Conservation (phyloP, 2,329 filamentous ascomycete genomes). For the Colletotrichum orchidophilum region DNA sequence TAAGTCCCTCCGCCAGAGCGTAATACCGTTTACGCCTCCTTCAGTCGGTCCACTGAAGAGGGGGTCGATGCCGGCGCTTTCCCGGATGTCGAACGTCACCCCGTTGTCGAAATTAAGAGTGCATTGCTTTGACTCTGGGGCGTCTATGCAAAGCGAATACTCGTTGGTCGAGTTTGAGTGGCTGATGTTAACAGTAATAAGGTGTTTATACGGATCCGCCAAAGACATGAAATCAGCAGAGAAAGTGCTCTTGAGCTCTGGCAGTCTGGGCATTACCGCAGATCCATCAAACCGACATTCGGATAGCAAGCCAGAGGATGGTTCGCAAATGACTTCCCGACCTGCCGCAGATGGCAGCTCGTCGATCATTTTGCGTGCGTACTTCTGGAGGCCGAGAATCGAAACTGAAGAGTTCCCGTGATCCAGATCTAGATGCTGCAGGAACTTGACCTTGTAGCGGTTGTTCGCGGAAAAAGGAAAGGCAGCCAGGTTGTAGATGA, state of each 20-base stretch:
- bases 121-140: slow-evolving; percentile 81
- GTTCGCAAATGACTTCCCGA: slow-evolving; percentile 64
- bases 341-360: slow-evolving; percentile 77
- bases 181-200: slow-evolving; percentile 73
- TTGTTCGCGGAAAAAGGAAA: slow-evolving; percentile 88
- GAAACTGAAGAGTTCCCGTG: slow-evolving; percentile 72
- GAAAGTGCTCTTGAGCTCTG: background rate
- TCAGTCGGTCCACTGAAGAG: slow-evolving; percentile 73
- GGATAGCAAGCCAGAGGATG: slow-evolving; percentile 55
- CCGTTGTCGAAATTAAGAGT: slow-evolving; percentile 73
- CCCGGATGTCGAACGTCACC: slow-evolving; percentile 68
- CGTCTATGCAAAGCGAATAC: slow-evolving; percentile 73
- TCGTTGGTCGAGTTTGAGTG: slow-evolving; percentile 47
- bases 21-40: slow-evolving; percentile 72
- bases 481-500: slow-evolving; percentile 85
- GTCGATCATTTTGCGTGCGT: slow-evolving; percentile 71
- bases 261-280: slow-evolving; percentile 67
- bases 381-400: slow-evolving; percentile 74
- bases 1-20: slow-evolving; percentile 87
- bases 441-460: slow-evolving; percentile 87
- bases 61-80: slow-evolving; percentile 65
- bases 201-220: slow-evolving; percentile 55
- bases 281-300: slow-evolving; percentile 78
- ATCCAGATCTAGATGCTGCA: slow-evolving; percentile 82
- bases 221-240: slow-evolving; percentile 49